phyloP scores from a whole-genome alignment of 768 basidiomycete species.

The Chalciporus pseudorubinellus region DNA sequence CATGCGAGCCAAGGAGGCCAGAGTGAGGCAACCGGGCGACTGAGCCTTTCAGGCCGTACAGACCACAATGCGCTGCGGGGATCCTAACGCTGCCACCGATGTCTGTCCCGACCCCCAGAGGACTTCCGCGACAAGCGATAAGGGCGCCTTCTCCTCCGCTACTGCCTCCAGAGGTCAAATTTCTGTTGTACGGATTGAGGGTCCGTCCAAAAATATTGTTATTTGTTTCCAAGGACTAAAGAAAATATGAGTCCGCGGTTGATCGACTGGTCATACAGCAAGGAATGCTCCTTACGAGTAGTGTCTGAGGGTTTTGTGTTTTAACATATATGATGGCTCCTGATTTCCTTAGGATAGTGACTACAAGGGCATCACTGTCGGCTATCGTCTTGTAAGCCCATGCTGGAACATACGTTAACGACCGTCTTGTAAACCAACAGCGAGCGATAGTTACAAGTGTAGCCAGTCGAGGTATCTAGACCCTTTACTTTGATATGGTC shows the following conservation, averaged over 20 bases:
- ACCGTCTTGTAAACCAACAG: background rate
- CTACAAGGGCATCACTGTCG: slow-evolving; percentile 42
- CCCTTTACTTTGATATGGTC: slow-evolving; percentile 48
- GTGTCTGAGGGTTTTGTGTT: slow-evolving; percentile 48
- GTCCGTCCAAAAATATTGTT: slow-evolving; percentile 59
- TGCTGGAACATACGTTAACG: slow-evolving; percentile 25
- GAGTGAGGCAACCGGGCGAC: slow-evolving; percentile 52
- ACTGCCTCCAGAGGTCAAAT: slow-evolving; percentile 43
- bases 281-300: slow-evolving; percentile 39
- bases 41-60: slow-evolving; percentile 47
- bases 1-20: slow-evolving; percentile 46
- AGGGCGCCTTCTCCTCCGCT: slow-evolving; percentile 49
- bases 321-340: slow-evolving; percentile 47
- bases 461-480: slow-evolving; percentile 39
- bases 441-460: slow-evolving; percentile 16
- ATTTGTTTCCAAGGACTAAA: slow-evolving; percentile 50
- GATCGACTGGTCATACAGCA: background rate
- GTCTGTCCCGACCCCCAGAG: slow-evolving; percentile 45
- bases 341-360: slow-evolving; percentile 42
- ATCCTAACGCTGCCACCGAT: slow-evolving; percentile 48
- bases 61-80: slow-evolving; percentile 40
- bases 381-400: slow-evolving; percentile 41
- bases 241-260: slow-evolving; percentile 9
- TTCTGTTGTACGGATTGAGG: slow-evolving; percentile 61
- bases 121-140: slow-evolving; percentile 41